phyloP scores from a whole-genome alignment of 2,329 filamentous ascomycete genomes.

The Xylaria hypoxylon region DNA sequence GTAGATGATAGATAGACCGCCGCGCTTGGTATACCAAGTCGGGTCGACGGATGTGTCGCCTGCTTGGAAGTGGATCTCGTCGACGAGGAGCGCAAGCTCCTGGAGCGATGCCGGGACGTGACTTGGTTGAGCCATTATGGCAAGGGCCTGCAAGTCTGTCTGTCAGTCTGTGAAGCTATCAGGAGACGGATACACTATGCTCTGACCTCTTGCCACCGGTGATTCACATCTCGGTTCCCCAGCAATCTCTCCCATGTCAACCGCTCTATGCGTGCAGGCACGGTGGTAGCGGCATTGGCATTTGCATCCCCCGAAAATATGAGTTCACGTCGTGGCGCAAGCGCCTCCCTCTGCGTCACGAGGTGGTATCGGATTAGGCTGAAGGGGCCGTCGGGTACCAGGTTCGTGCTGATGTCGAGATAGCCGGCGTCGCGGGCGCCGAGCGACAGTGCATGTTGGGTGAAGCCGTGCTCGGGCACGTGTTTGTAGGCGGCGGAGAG shows the following conservation, averaged over 20 bases:
- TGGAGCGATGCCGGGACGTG: conserved; percentile 80
- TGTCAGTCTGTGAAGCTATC: not conserved
- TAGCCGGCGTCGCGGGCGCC: conserved; percentile 89
- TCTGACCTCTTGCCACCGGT: conserved; percentile 86
- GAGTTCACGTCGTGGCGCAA: conserved; percentile 59
- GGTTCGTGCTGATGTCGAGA: conserved; percentile 84
- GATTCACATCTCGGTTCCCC: conserved; percentile 78
- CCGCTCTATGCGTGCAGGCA: conserved; percentile 71
- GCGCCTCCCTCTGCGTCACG: conserved; percentile 70
- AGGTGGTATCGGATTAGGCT: conserved; percentile 85
- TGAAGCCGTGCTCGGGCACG: conserved; percentile 87
- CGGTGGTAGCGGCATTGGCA: conserved; percentile 44
- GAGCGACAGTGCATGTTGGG: conserved; percentile 74
- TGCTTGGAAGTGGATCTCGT: conserved; percentile 91
- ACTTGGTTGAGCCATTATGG: conserved; percentile 86
- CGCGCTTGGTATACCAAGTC: conserved; percentile 83
- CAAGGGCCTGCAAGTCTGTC: conserved; percentile 73
- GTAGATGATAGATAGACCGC: conserved; percentile 67
- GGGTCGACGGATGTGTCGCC: conserved; percentile 85
- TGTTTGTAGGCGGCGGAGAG: conserved; percentile 83
- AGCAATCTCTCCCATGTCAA: conserved; percentile 82
- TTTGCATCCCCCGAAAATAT: conserved; percentile 53
- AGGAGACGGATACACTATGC: not conserved
- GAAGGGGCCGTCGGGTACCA: conserved; percentile 84
- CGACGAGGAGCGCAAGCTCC: conserved; percentile 84